Base-by-base conservation (phyloP, 78 protist genomes). In the Monocercomonoides exilis region DNA sequence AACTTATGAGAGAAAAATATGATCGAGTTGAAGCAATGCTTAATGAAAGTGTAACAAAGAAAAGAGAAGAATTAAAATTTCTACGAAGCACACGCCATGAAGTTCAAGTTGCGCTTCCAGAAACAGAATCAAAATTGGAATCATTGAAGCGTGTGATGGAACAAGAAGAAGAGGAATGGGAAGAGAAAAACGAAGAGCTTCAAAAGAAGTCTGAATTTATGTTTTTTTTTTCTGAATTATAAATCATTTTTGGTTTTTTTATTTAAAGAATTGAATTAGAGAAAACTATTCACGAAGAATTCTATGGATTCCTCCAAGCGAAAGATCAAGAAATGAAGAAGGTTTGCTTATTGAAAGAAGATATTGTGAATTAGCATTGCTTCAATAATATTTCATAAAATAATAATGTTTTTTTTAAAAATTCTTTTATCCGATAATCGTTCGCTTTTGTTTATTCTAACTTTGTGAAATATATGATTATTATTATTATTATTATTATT, bases 91-190 rank as follows among this genome's bases (percentile, higher is more conserved):
- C 11, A 21, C 70, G 21, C 38, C 70, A 11, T 54, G 70, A 54
- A 54, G 70, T 54, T 54, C 38, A 11, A 29, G 70, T 54, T 11
- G 21, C 11, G 70, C 70, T 29, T 29, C 70, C 70, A 29, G 70
- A 54, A 21, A 21, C 70, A 29, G 70, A 11, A 29, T 11, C 70
- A 11, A 11, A 21, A 54, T 54, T 54, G 70, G 70, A 54, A 21
- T 54, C 70, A 54, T 54, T 54, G 70, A 54, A 54, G 70, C 11
- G 70, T 29, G 70, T 54, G 11, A 11, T 54, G 70, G 38, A 54
- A 54, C 70, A 54, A 54, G 70, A 54, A 54, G 70, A 54, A 54
- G 70, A 54, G 11, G 70, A 54, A 54, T 54, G 70, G 70, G 70
- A 54, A 21, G 70, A 54, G 70, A 54, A 54, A 54, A 54, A 54